phyloP scores from a whole-genome alignment of 768 basidiomycete genomes.

The Mycena vitilis region DNA sequence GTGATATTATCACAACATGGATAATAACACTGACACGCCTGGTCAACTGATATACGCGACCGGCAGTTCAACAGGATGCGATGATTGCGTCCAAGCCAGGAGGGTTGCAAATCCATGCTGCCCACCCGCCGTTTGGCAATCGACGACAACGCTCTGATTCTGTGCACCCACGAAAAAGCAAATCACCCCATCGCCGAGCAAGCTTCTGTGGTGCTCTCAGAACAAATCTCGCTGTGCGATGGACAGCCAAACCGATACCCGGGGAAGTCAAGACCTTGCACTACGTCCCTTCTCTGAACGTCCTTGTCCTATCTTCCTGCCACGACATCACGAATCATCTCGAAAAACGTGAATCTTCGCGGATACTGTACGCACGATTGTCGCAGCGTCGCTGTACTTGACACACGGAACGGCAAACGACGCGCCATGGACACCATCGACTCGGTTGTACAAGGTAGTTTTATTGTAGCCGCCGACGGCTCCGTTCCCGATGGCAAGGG shows the following conservation, averaged over 20 bases:
- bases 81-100: constrained; percentile 13
- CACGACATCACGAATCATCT: constrained; percentile 22
- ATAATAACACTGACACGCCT: constrained; percentile 21
- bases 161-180: constrained; percentile 20
- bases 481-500: no score
- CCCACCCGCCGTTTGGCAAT: constrained; percentile 9
- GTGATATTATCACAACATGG: constrained; percentile 24
- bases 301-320: constrained; percentile 17
- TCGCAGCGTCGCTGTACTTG: constrained; percentile 17
- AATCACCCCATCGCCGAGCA: constrained; percentile 3
- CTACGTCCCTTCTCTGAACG: constrained; percentile 12
- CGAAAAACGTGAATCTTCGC: constrained; percentile 17
- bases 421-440: constrained; percentile 22
- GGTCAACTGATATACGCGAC: constrained; percentile 3
- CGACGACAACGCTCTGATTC: constrained; percentile 15
- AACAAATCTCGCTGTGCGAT: constrained; percentile 14
- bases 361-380: constrained; percentile 16
- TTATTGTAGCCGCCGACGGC: constrained; percentile 3
- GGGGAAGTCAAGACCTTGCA: constrained; percentile 14
- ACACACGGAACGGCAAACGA: constrained; percentile 20
- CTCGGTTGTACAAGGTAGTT: constrained; percentile 19
- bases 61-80: constrained; percentile 19
- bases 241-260: constrained; percentile 19
- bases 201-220: constrained; percentile 19
- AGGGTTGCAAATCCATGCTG: constrained; percentile 19